Base-by-base conservation (phyloP, 257 asterid species). In the Schizonepeta tenuifolia region DNA sequence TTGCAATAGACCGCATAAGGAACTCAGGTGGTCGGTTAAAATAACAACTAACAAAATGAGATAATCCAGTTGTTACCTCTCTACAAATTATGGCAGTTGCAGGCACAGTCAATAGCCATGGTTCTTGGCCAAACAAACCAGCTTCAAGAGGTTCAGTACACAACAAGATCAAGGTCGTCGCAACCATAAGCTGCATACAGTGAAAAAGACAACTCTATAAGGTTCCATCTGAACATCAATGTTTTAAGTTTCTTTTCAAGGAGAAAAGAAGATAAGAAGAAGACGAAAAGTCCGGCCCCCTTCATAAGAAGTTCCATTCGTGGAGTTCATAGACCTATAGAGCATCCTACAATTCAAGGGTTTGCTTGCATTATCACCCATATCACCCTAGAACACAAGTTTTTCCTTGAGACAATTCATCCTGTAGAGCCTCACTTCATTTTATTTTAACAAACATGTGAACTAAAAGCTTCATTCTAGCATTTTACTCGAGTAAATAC, bases 31-130 rank as follows among this genome's bases (percentile, higher is more conserved):
- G 54, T 76, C 43, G 63, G 65, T 38, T 71, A 56, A 24, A 21
- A 26, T n/a, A 20, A 40, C 11, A 38, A 68, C n/a, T 47, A 9
- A 58, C 55, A 46, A 9, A 28, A 61, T 12, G 17, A 59, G 36
- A 38, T 9, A 69, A 31, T 36, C 57, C 15, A 63, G 62, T 41
- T 67, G 78, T 80, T 64, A 90, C 99, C 98, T 95, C 99, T 84
- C 98, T 90, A 71, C 98, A 96, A 59, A 95, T 92, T 63, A 92
- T 90, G 57, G 96, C 89, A 74, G 94, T 87, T 72, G 98, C 86
- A 72, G 99, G 99, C 62, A 89, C 86, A 33, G 94, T 85, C 74
- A 92, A 65, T 46, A 95, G 75, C 99, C 98, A 95, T n/a, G 98
- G 90, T 4, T 79, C 76, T 81, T 87, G 92, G 59, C 91, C 93